Evolutionary conservation across 2,329 filamentous ascomycete genomes (phyloP).

Genomic region (Pestalotiopsis fici): DNA sequence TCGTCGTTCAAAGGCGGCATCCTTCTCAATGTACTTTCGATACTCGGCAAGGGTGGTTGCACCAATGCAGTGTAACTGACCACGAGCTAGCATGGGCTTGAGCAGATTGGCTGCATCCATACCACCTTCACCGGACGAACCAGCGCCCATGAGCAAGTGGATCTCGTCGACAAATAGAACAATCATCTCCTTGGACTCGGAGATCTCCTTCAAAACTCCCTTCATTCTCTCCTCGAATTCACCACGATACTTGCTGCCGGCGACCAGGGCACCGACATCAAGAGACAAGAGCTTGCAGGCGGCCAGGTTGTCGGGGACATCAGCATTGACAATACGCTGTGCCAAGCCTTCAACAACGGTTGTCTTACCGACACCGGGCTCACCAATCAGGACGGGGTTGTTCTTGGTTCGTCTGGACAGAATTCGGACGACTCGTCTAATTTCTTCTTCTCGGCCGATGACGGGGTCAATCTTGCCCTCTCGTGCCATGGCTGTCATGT

Average conservation of each 20-base stretch:
- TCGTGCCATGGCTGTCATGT: constrained; percentile 94
- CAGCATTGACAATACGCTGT: constrained; percentile 91
- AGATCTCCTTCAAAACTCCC: constrained; percentile 95
- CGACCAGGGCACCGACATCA: constrained; percentile 92
- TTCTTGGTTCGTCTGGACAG: constrained; percentile 95
- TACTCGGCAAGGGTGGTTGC: constrained; percentile 95
- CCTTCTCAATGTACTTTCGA: constrained; percentile 98
- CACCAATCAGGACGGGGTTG: constrained; percentile 96
- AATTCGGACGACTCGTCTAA: constrained; percentile 87
- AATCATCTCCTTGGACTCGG: constrained; percentile 93
- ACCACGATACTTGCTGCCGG: constrained; percentile 96
- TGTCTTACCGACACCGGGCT: constrained; percentile 97
- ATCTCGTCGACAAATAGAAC: constrained; percentile 99
- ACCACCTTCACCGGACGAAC: constrained; percentile 89
- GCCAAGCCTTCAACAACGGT: constrained; percentile 96
- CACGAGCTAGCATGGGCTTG: constrained; percentile 96
- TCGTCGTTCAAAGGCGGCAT: constrained; percentile 94
- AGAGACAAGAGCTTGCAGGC: constrained; percentile 92
- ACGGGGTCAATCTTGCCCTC: constrained; percentile 98
- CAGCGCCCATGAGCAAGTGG: constrained; percentile 96
- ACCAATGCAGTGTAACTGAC: constrained; percentile 96
- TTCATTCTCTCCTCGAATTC: constrained; percentile 99
- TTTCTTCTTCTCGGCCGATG: constrained; percentile 95
- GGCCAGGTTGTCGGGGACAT: constrained; percentile 93
- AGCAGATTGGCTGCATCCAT: constrained; percentile 98